A percentile compares a stretch with the other conserved stretches of the same genome.
These are phyloP conservation scores for Penicillium macrosclerotiorum DNA, from an alignment of 495 filamentous ascomycete species.

Conservation along the genomic window DNA sequence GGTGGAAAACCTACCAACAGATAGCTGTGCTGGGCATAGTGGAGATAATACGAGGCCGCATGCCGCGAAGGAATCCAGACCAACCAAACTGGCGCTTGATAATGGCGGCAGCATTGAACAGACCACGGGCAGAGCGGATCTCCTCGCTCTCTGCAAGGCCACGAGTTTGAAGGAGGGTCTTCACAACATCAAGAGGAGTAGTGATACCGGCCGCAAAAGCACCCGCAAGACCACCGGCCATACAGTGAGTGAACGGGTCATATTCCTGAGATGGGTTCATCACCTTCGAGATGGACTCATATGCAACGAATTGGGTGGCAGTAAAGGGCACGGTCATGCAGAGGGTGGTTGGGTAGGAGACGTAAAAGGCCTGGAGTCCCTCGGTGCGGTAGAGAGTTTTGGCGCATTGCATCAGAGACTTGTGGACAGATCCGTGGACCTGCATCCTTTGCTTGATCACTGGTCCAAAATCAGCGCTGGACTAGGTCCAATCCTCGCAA, in stretches of 20 bases:
- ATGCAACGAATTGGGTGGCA: constrained; percentile 91
- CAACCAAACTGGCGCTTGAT: constrained; percentile 82
- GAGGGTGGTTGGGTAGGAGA: constrained; percentile 96
- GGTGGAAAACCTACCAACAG: constrained; percentile 74
- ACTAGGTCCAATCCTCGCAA: neutral
- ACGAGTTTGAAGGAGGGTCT: constrained; percentile 92
- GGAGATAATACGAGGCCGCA: constrained; percentile 87
- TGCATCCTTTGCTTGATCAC: constrained; percentile 99
- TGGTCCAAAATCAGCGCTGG: constrained; percentile 33
- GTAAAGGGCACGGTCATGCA: constrained; percentile 99
- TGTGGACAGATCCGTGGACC: constrained; percentile 90
- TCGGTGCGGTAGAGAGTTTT: constrained; percentile 81
- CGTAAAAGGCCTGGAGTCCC: constrained; percentile 90
- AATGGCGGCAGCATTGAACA: constrained; percentile 76
- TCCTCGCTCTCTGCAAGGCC: constrained; percentile 78
- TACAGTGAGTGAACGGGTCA: constrained; percentile 88
- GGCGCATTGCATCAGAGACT: constrained; percentile 80
- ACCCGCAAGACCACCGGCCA: constrained; percentile 87
- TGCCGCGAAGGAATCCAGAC: constrained; percentile 85
- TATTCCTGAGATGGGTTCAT: constrained; percentile 84
- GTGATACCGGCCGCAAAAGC: constrained; percentile 91
- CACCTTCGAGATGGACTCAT: constrained; percentile 91
- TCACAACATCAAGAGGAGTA: constrained; percentile 95
- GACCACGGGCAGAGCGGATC: constrained; percentile 78
- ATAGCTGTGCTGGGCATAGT: constrained; percentile 99